Percentiles rank a stretch among this genome's conserved stretches.
phyloP scores from a whole-genome alignment of 257 asterid species.

The Leonotis leonurus region DNA sequence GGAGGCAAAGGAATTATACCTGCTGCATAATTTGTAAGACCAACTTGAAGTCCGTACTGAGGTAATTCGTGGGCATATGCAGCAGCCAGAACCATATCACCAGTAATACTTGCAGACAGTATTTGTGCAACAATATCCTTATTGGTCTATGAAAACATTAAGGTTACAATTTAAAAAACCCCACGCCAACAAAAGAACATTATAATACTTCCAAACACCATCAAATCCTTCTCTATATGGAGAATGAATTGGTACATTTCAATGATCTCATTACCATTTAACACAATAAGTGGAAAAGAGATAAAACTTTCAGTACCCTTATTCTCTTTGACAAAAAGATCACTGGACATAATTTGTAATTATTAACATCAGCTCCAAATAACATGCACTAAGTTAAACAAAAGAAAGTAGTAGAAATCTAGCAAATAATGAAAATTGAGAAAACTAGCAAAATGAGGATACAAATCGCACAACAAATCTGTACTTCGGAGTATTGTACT shows the following conservation, averaged over 20 bases:
- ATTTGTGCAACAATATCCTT: slow-evolving; percentile 62
- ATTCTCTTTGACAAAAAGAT: background rate
- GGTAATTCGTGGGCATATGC: slow-evolving; percentile 70
- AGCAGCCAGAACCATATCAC: slow-evolving; percentile 53
- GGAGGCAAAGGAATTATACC: slow-evolving; percentile 24
- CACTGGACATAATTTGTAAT: background rate
- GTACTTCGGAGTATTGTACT: slow-evolving; percentile 69
- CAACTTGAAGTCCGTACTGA: slow-evolving; percentile 55
- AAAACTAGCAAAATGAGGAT: slow-evolving; percentile 32
- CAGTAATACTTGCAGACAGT: slow-evolving; percentile 61
- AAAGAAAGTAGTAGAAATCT: too few species aligned
- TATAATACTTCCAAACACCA: too few species aligned
- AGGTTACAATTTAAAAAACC: too few species aligned
- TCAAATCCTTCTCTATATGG: too few species aligned
- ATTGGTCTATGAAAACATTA: slow-evolving; percentile 42
- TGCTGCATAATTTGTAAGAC: slow-evolving; percentile 65
- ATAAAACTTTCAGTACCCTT: too few species aligned
- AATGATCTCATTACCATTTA: too few species aligned
- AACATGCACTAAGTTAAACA: background rate
- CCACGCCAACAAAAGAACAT: too few species aligned
- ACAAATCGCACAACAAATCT: slow-evolving; percentile 66
- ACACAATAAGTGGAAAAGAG: too few species aligned
- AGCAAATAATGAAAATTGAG: background rate
- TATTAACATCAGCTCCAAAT: background rate
- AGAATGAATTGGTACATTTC: too few species aligned